Percentiles rank a stretch among this genome's conserved stretches.
phyloP scores from a whole-genome alignment of 257 asterid species.

The Linderniella brevidens region DNA sequence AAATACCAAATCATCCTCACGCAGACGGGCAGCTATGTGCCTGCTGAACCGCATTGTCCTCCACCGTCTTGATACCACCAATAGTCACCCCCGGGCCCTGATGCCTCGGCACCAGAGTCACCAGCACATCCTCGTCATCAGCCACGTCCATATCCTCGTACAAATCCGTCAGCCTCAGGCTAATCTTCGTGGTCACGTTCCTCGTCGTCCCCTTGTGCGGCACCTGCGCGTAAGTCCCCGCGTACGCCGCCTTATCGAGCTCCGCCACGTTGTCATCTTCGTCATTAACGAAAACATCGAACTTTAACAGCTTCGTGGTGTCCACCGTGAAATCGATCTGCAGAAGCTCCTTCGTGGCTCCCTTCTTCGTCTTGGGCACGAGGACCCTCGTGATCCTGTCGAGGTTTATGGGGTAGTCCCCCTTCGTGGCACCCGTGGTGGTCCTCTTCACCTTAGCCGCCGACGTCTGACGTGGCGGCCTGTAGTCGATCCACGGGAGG shows the following conservation, averaged over 20 bases:
- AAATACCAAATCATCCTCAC: background rate
- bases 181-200: conserved; percentile 6
- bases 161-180: conserved; percentile 13
- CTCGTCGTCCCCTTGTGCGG: conserved; percentile 10
- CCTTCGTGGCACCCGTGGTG: background rate
- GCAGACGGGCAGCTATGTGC: background rate
- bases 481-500: conserved; percentile 14
- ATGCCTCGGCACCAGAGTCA: conserved; percentile 15
- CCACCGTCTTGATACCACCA: conserved; percentile 18
- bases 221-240: conserved; percentile 16
- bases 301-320: conserved; percentile 12
- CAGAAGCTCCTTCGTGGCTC: conserved; percentile 16
- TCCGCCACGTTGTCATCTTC: conserved; percentile 12
- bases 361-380: conserved; percentile 16
- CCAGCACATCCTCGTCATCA: conserved; percentile 13
- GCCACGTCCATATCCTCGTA: conserved; percentile 15
- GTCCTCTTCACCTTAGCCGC: conserved; percentile 7
- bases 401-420: conserved; percentile 13
- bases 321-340: conserved; percentile 16
- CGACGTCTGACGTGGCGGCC: conserved; percentile 12
- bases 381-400: conserved; percentile 8
- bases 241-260: conserved; percentile 17
- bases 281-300: conserved; percentile 14
- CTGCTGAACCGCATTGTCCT: background rate
- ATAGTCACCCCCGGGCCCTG: conserved; percentile 15